Evolutionary conservation across 345 rosid genomes (phyloP), one percentile per base, ranked within the genome.

Genomic region (Salix exigua): DNA sequence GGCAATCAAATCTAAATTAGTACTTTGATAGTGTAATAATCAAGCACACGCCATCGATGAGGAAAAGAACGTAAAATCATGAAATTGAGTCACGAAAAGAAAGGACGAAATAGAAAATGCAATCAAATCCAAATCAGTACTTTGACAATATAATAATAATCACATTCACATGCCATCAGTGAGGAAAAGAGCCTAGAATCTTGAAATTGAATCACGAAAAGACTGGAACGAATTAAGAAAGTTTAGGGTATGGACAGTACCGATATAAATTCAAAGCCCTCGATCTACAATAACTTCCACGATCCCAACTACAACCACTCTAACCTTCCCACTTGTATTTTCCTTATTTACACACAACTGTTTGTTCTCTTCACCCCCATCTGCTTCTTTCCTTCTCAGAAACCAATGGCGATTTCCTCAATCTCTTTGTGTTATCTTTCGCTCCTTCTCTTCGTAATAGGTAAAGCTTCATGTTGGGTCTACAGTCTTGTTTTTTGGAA

Each of bases 391-490:
- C 66, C 31, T 44, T 30, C 28, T 26, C 23, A 30, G 68, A 65
- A 26, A 7, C 3, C 26, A 53, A 86, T 84, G 86, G 80, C 75
- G 40, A 46, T 65, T 58, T 2, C 18, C 64, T 63, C 68, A 25
- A 25, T 50, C 25, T 66, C 44, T 18, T n/a, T 13, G 28, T 37
- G 73, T 73, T 67, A 0, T 81, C 78, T 75, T 53, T 82, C 75
- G 28, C 72, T 82, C 2, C 71, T 80, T 31, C 35, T 85, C 60
- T 61, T 84, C 78, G 79, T 79, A 0, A 71, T 77, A 25, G 85
- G 85, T 82, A 33, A 35, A 18, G 55, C n/a, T 46, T 16, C 17
- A 46, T 46, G 50, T 46, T 42, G 48, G 48, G 48, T 9, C 48
- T 42, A 12, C 7, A 9, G 6, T 50, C 61, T 70, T 18, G 40